Evolutionary conservation across 176 grass and related monocot species (phyloP), one percentile per base, ranked within the genome.

Genomic region (Thinopyrum elongatum): DNA sequence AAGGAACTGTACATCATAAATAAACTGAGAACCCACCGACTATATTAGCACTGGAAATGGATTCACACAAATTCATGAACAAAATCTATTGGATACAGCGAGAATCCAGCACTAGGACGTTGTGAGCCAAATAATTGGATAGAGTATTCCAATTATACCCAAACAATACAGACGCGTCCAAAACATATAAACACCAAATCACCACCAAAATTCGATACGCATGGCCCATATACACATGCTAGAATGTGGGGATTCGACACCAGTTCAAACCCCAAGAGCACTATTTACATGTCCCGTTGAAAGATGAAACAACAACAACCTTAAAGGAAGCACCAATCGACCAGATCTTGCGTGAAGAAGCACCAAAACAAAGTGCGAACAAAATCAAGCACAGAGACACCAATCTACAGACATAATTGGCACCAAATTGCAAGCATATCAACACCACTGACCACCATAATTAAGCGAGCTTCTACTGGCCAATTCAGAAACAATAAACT

Each of bases 41-140:
- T 69, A 78, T 34, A 83, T 70, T 61, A 78, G 26, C 27, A 62
- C 23, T 59, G 31, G 51, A 71, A 88, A 47, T 63, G 26, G 51
- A 51, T 12, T 21, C 15, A 62, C 28, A 60, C 35, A 73, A 79
- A 8, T 70, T 65, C 36, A 8, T 21, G 35, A 74, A 46, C 22
- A 80, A 5, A 65, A 65, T 67, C 7, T 22, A 63, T 38, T 38
- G 5, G 30, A 80, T 65, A 26, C 17, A 30, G 27, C 7, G 69
- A 51, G 39, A n/a, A 36, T 62, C 46, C 35, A 78, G 33, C 63
- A 78, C 27, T 61, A 30, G 53, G 41, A 17, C 66, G 31, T 8
- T 33, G 7, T 3, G 22, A 76, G 17, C 30, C 47, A 76, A 77
- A 60, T 13, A 19, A 82, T 27, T 34, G 44, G 12, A 64, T 10